Conservation (phyloP, 2,329 filamentous ascomycete genomes). For the Aureobasidium subglaciale region DNA sequence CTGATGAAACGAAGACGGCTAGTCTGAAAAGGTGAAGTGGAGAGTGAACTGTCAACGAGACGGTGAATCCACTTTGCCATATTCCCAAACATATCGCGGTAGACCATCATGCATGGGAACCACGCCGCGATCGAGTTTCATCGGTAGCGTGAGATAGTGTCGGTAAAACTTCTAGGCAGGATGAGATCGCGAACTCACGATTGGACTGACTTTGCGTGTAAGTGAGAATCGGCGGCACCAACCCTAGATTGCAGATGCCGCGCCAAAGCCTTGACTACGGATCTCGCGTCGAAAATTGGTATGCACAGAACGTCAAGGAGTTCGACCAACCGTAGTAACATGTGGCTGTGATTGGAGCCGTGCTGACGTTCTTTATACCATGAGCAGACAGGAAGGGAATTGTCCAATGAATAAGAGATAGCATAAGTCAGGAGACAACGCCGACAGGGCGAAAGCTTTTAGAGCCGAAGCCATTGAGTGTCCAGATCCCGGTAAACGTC, state of each 20-base stretch:
- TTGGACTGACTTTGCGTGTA: neutral
- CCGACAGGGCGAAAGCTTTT: too few relatives aligned
- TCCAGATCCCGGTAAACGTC: too few relatives aligned
- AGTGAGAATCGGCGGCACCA: neutral
- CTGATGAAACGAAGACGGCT: slow-evolving; percentile 3
- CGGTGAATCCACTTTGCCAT: slow-evolving; percentile 2
- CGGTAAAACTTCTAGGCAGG: neutral
- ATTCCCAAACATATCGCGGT: neutral
- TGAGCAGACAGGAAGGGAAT: too few relatives aligned
- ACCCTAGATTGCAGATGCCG: neutral
- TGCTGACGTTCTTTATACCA: too few relatives aligned
- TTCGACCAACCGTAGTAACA: neutral
- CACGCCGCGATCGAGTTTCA: neutral
- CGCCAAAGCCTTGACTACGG: neutral
- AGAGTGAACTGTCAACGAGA: neutral
- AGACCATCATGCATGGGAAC: neutral
- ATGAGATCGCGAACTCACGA: slow-evolving; percentile 2
- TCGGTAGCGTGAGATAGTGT: neutral
- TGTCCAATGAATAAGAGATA: too few relatives aligned
- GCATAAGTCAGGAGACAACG: too few relatives aligned
- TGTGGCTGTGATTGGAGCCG: neutral
- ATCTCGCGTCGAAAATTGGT: neutral
- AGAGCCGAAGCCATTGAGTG: too few relatives aligned
- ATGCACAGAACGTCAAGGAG: neutral
- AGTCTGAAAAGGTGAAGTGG: slow-evolving; percentile 5